Conservation (phyloP, 176 grass and related monocot genomes). For the Aegilops sharonensis region DNA sequence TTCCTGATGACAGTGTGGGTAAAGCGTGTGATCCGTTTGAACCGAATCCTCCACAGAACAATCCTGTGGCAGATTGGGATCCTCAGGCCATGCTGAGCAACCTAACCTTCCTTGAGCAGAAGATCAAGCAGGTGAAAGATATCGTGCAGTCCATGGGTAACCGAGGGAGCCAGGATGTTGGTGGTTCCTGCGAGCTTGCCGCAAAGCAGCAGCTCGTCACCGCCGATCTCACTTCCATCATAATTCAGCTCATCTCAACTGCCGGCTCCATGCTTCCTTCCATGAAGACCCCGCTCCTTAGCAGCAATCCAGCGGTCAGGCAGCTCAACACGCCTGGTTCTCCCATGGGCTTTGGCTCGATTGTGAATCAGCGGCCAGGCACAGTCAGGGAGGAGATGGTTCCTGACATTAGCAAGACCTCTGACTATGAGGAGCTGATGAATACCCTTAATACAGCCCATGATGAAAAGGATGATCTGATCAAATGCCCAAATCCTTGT, state of each 20-base stretch:
- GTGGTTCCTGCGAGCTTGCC: slow-evolving; percentile 42
- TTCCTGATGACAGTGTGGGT: slow-evolving; percentile 47
- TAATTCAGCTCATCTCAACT: slow-evolving; percentile 89
- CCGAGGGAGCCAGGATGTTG: slow-evolving; percentile 43
- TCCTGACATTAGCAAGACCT: slow-evolving; percentile 37
- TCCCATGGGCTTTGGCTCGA: slow-evolving; percentile 40
- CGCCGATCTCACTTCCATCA: slow-evolving; percentile 81
- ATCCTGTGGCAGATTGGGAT: slow-evolving; percentile 54
- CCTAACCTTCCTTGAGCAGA: slow-evolving; percentile 83
- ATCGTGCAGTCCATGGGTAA: slow-evolving; percentile 62
- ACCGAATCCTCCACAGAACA: slow-evolving; percentile 44
- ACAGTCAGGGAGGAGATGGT: slow-evolving; percentile 28
- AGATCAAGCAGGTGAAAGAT: slow-evolving; percentile 88
- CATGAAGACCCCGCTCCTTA: slow-evolving; percentile 68
- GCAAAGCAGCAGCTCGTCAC: slow-evolving; percentile 79
- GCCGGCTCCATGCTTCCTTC: slow-evolving; percentile 83
- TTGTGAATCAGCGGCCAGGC: slow-evolving; percentile 38
- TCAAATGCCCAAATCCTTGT: slow-evolving; percentile 55
- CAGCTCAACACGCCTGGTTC: slow-evolving; percentile 50
- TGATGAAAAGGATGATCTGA: slow-evolving; percentile 50
- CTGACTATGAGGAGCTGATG: slow-evolving; percentile 60
- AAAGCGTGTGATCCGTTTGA: slow-evolving; percentile 50
- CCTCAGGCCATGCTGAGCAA: slow-evolving; percentile 67
- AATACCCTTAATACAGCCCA: slow-evolving; percentile 35
- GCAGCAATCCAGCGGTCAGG: slow-evolving; percentile 58